Evolutionary conservation across 129 eudicot genomes (phyloP).

Genomic region (Rutidosis leptorrhynchoides): DNA sequence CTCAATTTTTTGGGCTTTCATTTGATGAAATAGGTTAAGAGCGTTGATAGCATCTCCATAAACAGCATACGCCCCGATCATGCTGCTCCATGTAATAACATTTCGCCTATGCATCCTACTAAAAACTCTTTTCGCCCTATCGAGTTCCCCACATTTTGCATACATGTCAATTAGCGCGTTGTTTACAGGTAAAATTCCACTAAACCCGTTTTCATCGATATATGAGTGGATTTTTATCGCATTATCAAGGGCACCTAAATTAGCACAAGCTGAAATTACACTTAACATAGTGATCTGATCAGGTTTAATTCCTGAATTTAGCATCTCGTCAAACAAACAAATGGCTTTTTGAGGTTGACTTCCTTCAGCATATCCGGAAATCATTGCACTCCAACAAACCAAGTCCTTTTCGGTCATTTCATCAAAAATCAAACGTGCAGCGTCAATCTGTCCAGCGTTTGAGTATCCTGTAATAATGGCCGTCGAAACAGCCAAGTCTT

Average conservation of each 20-base stretch:
- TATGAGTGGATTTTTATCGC: slow-evolving; percentile 44
- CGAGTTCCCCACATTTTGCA: slow-evolving; percentile 75
- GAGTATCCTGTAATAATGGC: slow-evolving; percentile 76
- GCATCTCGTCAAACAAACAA: slow-evolving; percentile 49
- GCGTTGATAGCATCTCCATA: slow-evolving; percentile 66
- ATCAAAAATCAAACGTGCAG: slow-evolving; percentile 54
- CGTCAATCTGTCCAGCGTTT: slow-evolving; percentile 46
- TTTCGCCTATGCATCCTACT: slow-evolving; percentile 41
- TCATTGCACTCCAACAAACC: slow-evolving; percentile 90
- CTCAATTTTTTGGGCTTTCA: slow-evolving; percentile 50
- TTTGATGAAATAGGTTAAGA: slow-evolving; percentile 46
- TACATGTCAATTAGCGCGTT: slow-evolving; percentile 84
- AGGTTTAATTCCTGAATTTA: slow-evolving; percentile 50
- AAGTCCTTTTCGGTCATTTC: slow-evolving; percentile 51
- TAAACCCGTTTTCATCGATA: slow-evolving; percentile 45
- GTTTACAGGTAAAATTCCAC: slow-evolving; percentile 45
- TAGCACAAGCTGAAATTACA: slow-evolving; percentile 75
- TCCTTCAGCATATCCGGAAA: slow-evolving; percentile 65
- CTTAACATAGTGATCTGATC: slow-evolving; percentile 75
- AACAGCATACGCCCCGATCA: slow-evolving; percentile 58
- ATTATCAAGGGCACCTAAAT: slow-evolving; percentile 59
- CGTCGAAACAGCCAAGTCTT: slow-evolving; percentile 59
- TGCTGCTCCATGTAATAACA: slow-evolving; percentile 74
- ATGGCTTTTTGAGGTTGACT: slow-evolving; percentile 67
- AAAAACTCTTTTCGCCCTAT: slow-evolving; percentile 52